Evolutionary conservation across 768 basidiomycete genomes (phyloP), one percentile per base, ranked within the genome.

Genomic region (Macrolepiota albuminosa): DNA sequence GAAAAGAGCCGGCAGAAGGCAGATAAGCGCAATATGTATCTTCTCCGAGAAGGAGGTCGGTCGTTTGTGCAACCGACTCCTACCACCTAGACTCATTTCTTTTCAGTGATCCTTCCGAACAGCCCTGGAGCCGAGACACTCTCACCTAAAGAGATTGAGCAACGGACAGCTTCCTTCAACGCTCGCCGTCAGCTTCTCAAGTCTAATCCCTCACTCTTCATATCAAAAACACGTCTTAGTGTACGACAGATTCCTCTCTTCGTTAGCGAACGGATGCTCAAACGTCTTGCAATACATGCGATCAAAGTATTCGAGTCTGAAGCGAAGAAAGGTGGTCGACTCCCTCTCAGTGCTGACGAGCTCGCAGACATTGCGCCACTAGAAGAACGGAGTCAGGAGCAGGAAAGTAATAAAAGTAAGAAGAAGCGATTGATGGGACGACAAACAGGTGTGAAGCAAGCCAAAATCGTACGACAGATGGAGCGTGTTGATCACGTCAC

Each of bases 21-120:
- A 0, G 97, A 99, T 73, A 95, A 96, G 71, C 84, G 96, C 26
- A 97, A 98, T 69, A 85, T 97, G 69, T 98, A 99, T 71, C 84
- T 99, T 60, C 81, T 99, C 65, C 85, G 93, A 13, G 97, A 99
- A 83, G 97, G 97, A 78, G 92, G 95, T 92, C 68, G 65, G 86
- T 75, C 33, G 7, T 39, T 54, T 42, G 33, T 58, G 4, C 21
- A 51, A 55, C 53, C 61, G 14, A 46, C 18, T 29, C 10, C 21
- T 21, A 9, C 31, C 21, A 4, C 7, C 29, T 42, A 42, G 24
- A 34, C 43, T 64, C 6, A 61, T 49, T 60, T 24, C 57, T 5
- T 24, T 54, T 2, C 59, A 98, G 97, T 96, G 48, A 92, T 99
- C 64, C 81, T 97, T 64, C 91, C 95, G 2, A 93, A 91, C 66